phyloP scores from a whole-genome alignment of 2,329 filamentous ascomycete species.

The Fonsecaea erecta region DNA sequence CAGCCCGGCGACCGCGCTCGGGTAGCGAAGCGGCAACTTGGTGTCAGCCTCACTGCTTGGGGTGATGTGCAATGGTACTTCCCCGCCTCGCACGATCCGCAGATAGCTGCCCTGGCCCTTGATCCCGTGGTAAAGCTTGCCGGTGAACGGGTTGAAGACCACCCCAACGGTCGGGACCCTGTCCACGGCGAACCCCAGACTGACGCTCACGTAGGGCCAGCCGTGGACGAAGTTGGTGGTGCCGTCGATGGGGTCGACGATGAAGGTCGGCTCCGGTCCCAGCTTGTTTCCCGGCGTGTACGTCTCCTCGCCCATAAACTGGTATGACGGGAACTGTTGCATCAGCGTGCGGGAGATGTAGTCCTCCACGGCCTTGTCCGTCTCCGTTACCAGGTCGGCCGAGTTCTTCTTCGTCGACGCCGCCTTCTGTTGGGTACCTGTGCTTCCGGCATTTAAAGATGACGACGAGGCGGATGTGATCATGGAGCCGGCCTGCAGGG shows the following conservation, averaged over 20 bases:
- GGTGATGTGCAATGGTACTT: conserved; percentile 7
- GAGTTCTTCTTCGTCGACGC: conserved; percentile 55
- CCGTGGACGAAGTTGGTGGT: conserved; percentile 69
- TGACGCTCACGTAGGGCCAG: conserved; percentile 63
- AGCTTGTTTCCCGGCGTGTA: conserved; percentile 61
- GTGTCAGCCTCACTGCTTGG: neutral
- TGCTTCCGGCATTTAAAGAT: conserved; percentile 27
- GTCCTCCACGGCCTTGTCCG: conserved; percentile 65
- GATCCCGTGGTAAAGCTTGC: conserved; percentile 61
- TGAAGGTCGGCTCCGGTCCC: conserved; percentile 61
- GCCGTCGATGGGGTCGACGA: conserved; percentile 68
- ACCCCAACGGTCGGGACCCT: conserved; percentile 60
- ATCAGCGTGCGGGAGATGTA: conserved; percentile 59
- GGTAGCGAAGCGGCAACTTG: conserved; percentile 53
- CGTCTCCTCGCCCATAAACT: conserved; percentile 65
- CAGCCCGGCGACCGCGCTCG: conserved; percentile 55
- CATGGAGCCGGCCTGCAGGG: conserved; percentile 48
- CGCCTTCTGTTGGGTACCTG: conserved; percentile 28
- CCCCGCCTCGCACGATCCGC: conserved; percentile 42
- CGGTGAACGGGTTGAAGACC: conserved; percentile 65
- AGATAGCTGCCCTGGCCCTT: conserved; percentile 60
- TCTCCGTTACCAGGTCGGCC: conserved; percentile 67
- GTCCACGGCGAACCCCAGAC: conserved; percentile 60
- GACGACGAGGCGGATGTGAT: conserved; percentile 51
- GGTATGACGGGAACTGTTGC: conserved; percentile 55